Evolutionary conservation across 2,329 filamentous ascomycete genomes (phyloP).

Genomic region (Podosphaera fusca): DNA sequence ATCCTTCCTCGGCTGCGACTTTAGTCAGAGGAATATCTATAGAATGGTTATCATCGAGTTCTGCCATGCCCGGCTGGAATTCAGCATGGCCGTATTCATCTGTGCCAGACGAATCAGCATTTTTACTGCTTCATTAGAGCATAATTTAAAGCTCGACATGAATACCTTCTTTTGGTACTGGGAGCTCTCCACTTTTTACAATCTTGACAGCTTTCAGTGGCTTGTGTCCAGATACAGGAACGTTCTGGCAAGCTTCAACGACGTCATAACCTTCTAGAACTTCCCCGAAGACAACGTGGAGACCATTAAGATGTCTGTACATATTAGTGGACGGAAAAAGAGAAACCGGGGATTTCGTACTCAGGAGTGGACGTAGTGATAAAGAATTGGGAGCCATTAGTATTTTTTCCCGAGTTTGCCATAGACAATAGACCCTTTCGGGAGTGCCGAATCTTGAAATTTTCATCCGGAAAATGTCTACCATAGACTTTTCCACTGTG

Average conservation of each 20-base stretch:
- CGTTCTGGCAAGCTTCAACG: conserved; percentile 56
- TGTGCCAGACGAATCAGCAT: conserved; percentile 15
- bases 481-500: conserved; percentile 39
- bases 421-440: conserved; percentile 67
- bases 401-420: conserved; percentile 69
- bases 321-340: conserved; percentile 5
- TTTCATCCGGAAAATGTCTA: conserved; percentile 66
- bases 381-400: conserved; percentile 80
- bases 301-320: conserved; percentile 54
- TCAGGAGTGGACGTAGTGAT: conserved; percentile 64
- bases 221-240: conserved; percentile 45
- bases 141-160: conserved; percentile 58
- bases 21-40: conserved; percentile 8
- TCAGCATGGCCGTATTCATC: conserved; percentile 14
- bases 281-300: conserved; percentile 74
- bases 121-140: conserved; percentile 8
- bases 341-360: conserved; percentile 21
- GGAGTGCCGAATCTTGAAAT: conserved; percentile 87
- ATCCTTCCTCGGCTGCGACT: conserved; percentile 14
- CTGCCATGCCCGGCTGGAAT: conserved; percentile 13
- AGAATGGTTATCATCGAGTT: conserved; percentile 9
- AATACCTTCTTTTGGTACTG: conserved; percentile 77
- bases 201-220: conserved; percentile 51
- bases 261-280: conserved; percentile 69
- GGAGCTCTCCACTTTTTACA: conserved; percentile 61